Conservation (phyloP, 73 alveolate genomes). For the Urostyla sp. region DNA sequence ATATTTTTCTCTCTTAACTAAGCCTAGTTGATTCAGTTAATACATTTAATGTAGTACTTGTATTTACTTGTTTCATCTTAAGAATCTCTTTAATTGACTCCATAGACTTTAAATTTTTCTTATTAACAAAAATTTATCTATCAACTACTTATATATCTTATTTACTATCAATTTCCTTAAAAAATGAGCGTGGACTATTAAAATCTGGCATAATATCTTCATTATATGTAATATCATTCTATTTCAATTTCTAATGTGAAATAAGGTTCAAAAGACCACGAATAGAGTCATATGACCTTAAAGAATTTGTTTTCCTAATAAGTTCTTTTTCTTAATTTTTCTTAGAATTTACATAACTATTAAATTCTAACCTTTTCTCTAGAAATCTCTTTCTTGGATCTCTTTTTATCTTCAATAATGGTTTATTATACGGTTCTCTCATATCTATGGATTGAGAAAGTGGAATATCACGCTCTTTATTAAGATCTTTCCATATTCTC, state of each 20-base stretch:
- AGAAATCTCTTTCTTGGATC: conserved; percentile 19
- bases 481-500: conserved; percentile 33
- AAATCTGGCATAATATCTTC: neutral
- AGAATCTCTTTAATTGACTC: neutral
- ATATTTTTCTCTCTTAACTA: neutral
- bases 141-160: neutral
- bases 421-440: neutral
- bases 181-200: neutral
- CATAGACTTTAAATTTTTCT: neutral
- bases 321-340: conserved; percentile 5
- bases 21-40: neutral
- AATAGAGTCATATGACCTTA: neutral
- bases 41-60: neutral
- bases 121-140: neutral
- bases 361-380: conserved; percentile 10
- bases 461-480: conserved; percentile 26
- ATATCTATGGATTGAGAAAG: neutral
- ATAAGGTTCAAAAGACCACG: conserved; percentile 5
- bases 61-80: neutral
- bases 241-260: neutral
- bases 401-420: conserved; percentile 11
- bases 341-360: neutral
- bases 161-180: neutral
- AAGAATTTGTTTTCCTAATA: neutral
- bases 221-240: neutral